Evolutionary conservation across 2,329 filamentous ascomycete genomes (phyloP).

Genomic region (Ceratocystis lukuohia): DNA sequence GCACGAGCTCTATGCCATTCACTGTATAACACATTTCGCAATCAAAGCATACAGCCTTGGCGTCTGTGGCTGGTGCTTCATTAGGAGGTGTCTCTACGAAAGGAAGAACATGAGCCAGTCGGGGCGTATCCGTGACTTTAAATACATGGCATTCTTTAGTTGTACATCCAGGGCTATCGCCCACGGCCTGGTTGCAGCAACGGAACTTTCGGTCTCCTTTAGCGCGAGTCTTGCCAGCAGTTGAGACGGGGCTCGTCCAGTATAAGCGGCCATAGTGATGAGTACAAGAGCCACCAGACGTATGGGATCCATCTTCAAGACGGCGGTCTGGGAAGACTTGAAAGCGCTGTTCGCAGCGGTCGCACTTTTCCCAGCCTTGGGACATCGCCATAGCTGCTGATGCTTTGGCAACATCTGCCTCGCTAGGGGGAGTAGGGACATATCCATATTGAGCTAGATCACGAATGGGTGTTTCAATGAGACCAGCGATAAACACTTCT

Average conservation of each 20-base stretch:
- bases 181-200: constrained; percentile 67
- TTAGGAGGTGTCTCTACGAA: constrained; percentile 68
- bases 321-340: constrained; percentile 82
- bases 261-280: constrained; percentile 67
- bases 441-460: constrained; percentile 61
- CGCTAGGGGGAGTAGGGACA: constrained; percentile 52
- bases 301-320: constrained; percentile 59
- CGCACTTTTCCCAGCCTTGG: constrained; percentile 74
- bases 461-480: constrained; percentile 50
- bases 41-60: constrained; percentile 70
- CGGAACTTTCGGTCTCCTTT: constrained; percentile 36
- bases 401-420: constrained; percentile 52
- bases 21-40: constrained; percentile 98
- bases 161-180: constrained; percentile 62
- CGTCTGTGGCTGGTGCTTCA: constrained; percentile 30
- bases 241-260: constrained; percentile 44
- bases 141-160: constrained; percentile 66
- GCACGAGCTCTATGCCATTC: constrained; percentile 74
- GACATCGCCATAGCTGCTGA: constrained; percentile 50
- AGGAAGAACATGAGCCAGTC: constrained; percentile 64
- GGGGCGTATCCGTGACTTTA: constrained; percentile 62
- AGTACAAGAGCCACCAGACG: constrained; percentile 62
- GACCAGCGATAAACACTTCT: constrained; percentile 51
- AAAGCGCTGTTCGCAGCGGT: constrained; percentile 74
- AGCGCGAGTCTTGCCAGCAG: constrained; percentile 32